phyloP scores from a whole-genome alignment of 257 asterid species.

The Solanum lignicaule region DNA sequence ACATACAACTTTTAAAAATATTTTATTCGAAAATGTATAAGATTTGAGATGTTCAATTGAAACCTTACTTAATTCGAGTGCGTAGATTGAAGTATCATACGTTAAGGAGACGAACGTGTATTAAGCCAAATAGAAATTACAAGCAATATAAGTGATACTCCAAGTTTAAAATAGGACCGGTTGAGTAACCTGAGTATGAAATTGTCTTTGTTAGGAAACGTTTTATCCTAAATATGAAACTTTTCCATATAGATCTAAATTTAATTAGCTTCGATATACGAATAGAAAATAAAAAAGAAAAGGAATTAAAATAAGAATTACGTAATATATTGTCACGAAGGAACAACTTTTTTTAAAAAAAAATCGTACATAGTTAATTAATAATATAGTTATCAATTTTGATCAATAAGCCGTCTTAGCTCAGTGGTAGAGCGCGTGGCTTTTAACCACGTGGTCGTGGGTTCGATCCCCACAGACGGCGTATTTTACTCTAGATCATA shows the following conservation, averaged over 20 bases:
- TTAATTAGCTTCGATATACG: too few species aligned
- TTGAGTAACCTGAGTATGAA: too few species aligned
- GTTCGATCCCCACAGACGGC: slow-evolving; percentile 98
- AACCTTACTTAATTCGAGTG: too few species aligned
- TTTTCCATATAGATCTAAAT: too few species aligned
- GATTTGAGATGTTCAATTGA: neutral
- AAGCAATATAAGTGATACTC: neutral
- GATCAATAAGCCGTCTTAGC: slow-evolving; percentile 53
- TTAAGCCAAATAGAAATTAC: too few species aligned
- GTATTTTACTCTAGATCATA: neutral
- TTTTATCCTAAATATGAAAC: too few species aligned
- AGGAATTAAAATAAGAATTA: neutral
- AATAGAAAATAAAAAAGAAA: too few species aligned
- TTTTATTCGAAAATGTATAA: neutral
- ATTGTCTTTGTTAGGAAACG: accelerated
- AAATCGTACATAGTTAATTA: too few species aligned
- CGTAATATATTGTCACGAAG: neutral
- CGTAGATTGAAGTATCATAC: accelerated
- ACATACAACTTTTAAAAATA: neutral
- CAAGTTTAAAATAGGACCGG: too few species aligned
- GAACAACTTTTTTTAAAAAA: accelerated
- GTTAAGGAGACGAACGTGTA: accelerated
- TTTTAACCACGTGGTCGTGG: slow-evolving; percentile 99
- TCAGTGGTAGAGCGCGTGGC: slow-evolving; percentile 99
- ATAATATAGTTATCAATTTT: accelerated